Percentiles rank a stretch among this genome's conserved stretches.
Conservation (phyloP, 2,329 filamentous ascomycete species). For the Fusarium sp. region DNA sequence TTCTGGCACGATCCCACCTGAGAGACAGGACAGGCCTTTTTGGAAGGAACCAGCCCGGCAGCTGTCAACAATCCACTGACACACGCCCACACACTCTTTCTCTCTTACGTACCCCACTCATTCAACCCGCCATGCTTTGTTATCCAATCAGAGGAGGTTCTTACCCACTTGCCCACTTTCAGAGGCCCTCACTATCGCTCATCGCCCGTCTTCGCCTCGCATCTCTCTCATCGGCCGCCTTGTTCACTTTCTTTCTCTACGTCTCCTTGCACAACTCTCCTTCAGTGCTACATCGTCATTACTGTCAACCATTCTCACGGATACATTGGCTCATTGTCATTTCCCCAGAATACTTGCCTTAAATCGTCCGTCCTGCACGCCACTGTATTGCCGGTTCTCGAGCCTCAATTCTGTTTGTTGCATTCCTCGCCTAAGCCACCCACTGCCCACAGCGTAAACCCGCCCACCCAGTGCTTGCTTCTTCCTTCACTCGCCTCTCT, state of each 20-base stretch:
- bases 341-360: conserved; percentile 16
- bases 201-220: conserved; percentile 41
- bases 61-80: conserved; percentile 42
- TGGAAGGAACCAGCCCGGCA: conserved; percentile 40
- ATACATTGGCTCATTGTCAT: conserved; percentile 22
- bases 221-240: conserved; percentile 40
- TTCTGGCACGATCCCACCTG: conserved; percentile 40
- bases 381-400: conserved; percentile 20
- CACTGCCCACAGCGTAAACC: conserved; percentile 34
- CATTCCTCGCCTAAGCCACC: conserved; percentile 39
- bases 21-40: conserved; percentile 41
- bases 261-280: conserved; percentile 33
- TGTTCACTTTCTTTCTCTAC: conserved; percentile 33
- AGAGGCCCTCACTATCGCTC: conserved; percentile 39
- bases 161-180: conserved; percentile 37
- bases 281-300: conserved; percentile 35
- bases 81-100: conserved; percentile 41
- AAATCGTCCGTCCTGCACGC: conserved; percentile 20
- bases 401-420: conserved; percentile 38
- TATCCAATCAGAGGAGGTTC: conserved; percentile 1
- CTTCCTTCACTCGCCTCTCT: conserved; percentile 37
- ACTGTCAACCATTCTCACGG: conserved; percentile 24
- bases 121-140: conserved; percentile 9
- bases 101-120: conserved; percentile 34
- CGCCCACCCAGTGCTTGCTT: conserved; percentile 33